phyloP scores from a whole-genome alignment of 306 rosid species.

The Dryas octopetala region DNA sequence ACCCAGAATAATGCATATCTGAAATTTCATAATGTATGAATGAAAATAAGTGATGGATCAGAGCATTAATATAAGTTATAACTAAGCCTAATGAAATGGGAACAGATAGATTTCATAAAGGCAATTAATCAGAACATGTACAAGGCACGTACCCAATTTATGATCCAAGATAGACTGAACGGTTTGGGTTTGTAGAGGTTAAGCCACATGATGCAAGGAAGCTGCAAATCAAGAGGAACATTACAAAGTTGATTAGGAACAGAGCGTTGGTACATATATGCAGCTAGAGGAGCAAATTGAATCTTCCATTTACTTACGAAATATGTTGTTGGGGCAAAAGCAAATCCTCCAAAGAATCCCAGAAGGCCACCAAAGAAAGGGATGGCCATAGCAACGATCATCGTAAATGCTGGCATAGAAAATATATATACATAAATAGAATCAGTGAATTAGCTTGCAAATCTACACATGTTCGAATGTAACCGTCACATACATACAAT shows the following conservation, averaged over 20 bases:
- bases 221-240: conserved; percentile 39
- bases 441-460: background rate
- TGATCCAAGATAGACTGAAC: conserved; percentile 61
- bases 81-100: no score
- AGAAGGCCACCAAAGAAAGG: conserved; percentile 88
- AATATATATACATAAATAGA: no score
- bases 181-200: conserved; percentile 53
- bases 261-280: no score
- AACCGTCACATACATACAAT: no score
- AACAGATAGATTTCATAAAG: background rate
- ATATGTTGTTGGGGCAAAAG: conserved; percentile 85
- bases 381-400: conserved; percentile 53
- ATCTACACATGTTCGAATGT: background rate
- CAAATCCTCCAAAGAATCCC: conserved; percentile 89
- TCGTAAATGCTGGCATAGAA: conserved; percentile 48
- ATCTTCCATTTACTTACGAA: conserved; percentile 45
- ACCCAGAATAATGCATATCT: conserved; percentile 73
- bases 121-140: background rate
- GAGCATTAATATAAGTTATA: no score
- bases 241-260: background rate
- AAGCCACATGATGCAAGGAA: conserved; percentile 88
- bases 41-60: background rate
- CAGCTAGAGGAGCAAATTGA: background rate
- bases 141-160: conserved; percentile 57
- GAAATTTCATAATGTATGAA: conserved; percentile 6